Conservation (phyloP, 257 asterid genomes). For the Przewalskia tangutica region DNA sequence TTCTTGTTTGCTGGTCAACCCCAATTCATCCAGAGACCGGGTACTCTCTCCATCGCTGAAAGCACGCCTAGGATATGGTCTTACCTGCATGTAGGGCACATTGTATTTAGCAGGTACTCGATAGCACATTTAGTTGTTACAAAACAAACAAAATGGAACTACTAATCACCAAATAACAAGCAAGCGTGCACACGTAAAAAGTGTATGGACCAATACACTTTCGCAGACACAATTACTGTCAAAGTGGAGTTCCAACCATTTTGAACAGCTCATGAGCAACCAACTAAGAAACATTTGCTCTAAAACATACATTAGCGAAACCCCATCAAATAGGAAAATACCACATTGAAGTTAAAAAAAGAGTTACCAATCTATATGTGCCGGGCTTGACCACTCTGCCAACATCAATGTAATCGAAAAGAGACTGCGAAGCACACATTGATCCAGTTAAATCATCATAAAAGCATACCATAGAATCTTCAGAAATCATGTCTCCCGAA, state of each 20-base stretch:
- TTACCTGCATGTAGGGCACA: constrained; percentile 38
- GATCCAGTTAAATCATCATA: constrained; percentile 13
- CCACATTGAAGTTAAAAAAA: not conserved
- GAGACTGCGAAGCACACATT: constrained; percentile 40
- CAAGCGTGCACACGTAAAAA: not conserved
- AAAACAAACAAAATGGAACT: not conserved
- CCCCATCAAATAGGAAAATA: not conserved
- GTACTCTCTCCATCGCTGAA: constrained; percentile 57
- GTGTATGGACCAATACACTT: not conserved
- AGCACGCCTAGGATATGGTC: constrained; percentile 90
- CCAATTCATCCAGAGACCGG: constrained; percentile 59
- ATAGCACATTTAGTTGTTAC: not conserved
- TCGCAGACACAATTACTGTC: not conserved
- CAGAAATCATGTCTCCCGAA: not conserved
- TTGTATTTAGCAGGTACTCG: not conserved
- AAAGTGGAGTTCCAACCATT: not conserved
- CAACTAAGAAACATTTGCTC: not conserved
- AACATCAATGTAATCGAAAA: constrained; percentile 79
- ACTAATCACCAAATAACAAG: not conserved
- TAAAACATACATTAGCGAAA: not conserved
- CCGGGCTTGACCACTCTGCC: constrained; percentile 79
- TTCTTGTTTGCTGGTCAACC: constrained; percentile 92
- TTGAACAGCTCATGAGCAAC: not conserved
- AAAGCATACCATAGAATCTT: not conserved
- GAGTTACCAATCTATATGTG: constrained; percentile 81